phyloP scores from a whole-genome alignment of 345 rosid species.

The Citrus unshiu region DNA sequence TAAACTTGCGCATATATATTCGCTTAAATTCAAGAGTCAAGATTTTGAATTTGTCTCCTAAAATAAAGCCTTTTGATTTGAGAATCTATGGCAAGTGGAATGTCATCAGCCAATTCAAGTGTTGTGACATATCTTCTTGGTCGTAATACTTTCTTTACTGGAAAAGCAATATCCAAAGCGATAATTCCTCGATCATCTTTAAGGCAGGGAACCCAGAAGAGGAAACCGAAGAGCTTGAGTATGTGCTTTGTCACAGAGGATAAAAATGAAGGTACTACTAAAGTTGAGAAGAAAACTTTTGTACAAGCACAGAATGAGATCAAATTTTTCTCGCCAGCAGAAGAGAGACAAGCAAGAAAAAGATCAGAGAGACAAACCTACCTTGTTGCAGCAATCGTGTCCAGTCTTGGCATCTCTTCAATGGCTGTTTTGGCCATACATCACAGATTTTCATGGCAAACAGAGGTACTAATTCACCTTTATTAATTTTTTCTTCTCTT shows the following conservation, averaged over 20 bases:
- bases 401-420: conserved; percentile 52
- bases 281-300: neutral
- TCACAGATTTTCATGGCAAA: conserved; percentile 62
- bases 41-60: too few relatives aligned
- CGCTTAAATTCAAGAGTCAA: too few relatives aligned
- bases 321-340: conserved; percentile 14
- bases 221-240: conserved; percentile 5
- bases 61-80: neutral
- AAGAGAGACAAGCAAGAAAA: conserved; percentile 42
- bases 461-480: conserved; percentile 35
- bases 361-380: conserved; percentile 43
- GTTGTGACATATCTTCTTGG: neutral
- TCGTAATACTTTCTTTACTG: neutral
- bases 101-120: conserved; percentile 8
- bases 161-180: conserved; percentile 2
- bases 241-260: conserved; percentile 11
- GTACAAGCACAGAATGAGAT: neutral
- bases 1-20: neutral
- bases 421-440: conserved; percentile 54
- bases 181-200: neutral
- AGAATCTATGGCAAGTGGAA: conserved; percentile 3
- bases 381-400: conserved; percentile 58
- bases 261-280: neutral
- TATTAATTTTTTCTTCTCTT: neutral
- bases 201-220: neutral